These are phyloP conservation scores for Arxiozyma slooffiae DNA, from an alignment of 1,139 yeast genomes.

Conservation along the genomic window DNA sequence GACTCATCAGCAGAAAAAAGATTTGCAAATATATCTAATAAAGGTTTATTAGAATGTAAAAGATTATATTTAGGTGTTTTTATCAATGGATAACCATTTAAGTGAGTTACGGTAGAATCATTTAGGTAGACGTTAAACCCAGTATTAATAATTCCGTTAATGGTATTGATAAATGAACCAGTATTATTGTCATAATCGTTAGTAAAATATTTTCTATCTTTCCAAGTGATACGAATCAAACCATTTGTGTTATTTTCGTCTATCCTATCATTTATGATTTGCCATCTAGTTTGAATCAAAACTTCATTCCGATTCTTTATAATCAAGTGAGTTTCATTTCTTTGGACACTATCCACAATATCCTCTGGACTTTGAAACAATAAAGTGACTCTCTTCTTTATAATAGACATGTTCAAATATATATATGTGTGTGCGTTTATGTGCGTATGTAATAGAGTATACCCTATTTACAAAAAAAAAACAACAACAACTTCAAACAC, in stretches of 20 bases:
- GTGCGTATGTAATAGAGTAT: too few relatives aligned
- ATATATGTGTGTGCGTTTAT: too few relatives aligned
- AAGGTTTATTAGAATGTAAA: constrained; percentile 11
- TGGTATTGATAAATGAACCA: neutral
- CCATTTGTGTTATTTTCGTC: neutral
- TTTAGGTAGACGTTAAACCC: constrained; percentile 19
- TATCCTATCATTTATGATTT: neutral
- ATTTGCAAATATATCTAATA: constrained; percentile 4
- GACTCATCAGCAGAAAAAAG: constrained; percentile 7
- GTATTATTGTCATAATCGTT: neutral
- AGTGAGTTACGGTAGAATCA: neutral
- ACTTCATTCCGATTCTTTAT: constrained; percentile 8
- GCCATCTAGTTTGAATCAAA: constrained; percentile 2
- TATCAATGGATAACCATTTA: neutral
- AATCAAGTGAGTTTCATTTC: constrained; percentile 14
- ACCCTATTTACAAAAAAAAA: too few relatives aligned
- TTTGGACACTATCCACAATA: constrained; percentile 7
- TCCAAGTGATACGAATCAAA: constrained; percentile 18
- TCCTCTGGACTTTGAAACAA: constrained; percentile 14
- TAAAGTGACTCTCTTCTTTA: constrained; percentile 10
- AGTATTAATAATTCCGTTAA: constrained; percentile 9
- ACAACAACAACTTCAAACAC: too few relatives aligned
- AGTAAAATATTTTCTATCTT: neutral
- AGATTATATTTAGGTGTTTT: constrained; percentile 7
- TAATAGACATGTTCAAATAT: neutral